Percentiles rank a stretch among this genome's conserved stretches.
Conservation (phyloP, 1,284 basidiomycete genomes). For the Meira nashicola region DNA sequence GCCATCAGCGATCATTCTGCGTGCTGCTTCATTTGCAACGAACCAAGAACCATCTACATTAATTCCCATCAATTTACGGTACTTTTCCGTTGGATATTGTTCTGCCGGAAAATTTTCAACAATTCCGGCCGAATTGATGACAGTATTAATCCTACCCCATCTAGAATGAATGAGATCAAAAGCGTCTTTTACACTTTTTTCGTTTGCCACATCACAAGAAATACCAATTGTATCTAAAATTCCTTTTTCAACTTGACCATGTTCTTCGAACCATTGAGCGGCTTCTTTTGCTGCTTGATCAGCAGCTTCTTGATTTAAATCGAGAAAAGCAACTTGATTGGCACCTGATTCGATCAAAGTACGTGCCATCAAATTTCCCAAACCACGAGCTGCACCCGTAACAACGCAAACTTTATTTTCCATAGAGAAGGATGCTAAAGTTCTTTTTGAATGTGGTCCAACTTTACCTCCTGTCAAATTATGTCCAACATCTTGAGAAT, state of each 20-base stretch:
- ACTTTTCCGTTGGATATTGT: conserved; percentile 63
- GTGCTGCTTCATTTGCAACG: conserved; percentile 85
- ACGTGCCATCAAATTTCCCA: conserved; percentile 55
- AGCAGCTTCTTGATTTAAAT: conserved; percentile 72
- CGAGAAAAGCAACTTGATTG: conserved; percentile 73
- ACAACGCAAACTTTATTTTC: conserved; percentile 73
- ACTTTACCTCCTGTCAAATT: conserved; percentile 37
- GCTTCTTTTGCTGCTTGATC: conserved; percentile 71
- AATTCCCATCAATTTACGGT: conserved; percentile 68
- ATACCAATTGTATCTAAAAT: conserved; percentile 71
- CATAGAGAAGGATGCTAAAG: conserved; percentile 41
- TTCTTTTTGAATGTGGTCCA: conserved; percentile 32
- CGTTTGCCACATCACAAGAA: conserved; percentile 82
- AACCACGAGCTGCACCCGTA: conserved; percentile 85
- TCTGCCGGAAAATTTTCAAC: conserved; percentile 87
- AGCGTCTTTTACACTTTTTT: conserved; percentile 54
- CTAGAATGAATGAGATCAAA: conserved; percentile 53
- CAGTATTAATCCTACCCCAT: conserved; percentile 73
- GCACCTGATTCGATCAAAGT: conserved; percentile 87
- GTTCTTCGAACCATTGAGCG: conserved; percentile 59
- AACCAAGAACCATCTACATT: conserved; percentile 80
- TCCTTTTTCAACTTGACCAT: conserved; percentile 62
- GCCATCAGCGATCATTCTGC: conserved; percentile 59
- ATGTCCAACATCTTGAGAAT: conserved; percentile 34
- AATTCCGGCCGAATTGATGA: conserved; percentile 62